These are phyloP conservation scores for Panaeolus cyanescens DNA, from an alignment of 768 basidiomycete species.

Conservation along the genomic window DNA sequence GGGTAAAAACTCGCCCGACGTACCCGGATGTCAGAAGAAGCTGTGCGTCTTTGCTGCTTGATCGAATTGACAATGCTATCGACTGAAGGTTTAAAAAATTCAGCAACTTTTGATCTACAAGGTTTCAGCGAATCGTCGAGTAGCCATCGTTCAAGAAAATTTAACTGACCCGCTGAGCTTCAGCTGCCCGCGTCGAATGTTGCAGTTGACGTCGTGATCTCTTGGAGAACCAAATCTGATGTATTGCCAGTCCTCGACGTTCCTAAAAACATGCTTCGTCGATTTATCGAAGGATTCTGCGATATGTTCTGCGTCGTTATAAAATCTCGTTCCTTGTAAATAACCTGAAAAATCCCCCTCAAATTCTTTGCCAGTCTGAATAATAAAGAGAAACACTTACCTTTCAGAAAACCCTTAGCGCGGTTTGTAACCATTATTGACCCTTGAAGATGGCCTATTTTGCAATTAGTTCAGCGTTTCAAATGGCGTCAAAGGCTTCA, in stretches of 20 bases:
- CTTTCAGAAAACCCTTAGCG: slow-evolving; percentile 8
- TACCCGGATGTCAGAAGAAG: slow-evolving; percentile 7
- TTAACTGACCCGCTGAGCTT: slow-evolving; percentile 15
- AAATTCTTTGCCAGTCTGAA: not conserved
- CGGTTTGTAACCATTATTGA: slow-evolving; percentile 10
- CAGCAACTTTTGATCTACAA: not conserved
- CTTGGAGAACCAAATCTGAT: slow-evolving; percentile 47
- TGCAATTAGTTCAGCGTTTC: not conserved
- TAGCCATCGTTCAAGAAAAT: not conserved
- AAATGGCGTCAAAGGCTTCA: not conserved
- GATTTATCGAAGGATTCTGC: slow-evolving; percentile 45
- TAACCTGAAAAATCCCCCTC: not conserved
- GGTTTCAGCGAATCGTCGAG: not conserved
- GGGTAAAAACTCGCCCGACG: not conserved
- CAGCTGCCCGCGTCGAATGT: slow-evolving; percentile 7
- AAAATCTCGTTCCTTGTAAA: not conserved
- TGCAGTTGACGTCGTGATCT: slow-evolving; percentile 33
- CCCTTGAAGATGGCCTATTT: slow-evolving; percentile 7
- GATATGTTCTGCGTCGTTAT: not conserved
- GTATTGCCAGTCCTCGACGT: slow-evolving; percentile 40
- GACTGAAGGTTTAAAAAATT: slow-evolving; percentile 15
- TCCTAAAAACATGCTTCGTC: slow-evolving; percentile 46
- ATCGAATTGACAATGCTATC: slow-evolving; percentile 12
- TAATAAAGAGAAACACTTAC: not conserved
- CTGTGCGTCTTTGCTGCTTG: slow-evolving; percentile 2